phyloP scores from a whole-genome alignment of 2,329 filamentous ascomycete species.

The Phyllachora maydis region DNA sequence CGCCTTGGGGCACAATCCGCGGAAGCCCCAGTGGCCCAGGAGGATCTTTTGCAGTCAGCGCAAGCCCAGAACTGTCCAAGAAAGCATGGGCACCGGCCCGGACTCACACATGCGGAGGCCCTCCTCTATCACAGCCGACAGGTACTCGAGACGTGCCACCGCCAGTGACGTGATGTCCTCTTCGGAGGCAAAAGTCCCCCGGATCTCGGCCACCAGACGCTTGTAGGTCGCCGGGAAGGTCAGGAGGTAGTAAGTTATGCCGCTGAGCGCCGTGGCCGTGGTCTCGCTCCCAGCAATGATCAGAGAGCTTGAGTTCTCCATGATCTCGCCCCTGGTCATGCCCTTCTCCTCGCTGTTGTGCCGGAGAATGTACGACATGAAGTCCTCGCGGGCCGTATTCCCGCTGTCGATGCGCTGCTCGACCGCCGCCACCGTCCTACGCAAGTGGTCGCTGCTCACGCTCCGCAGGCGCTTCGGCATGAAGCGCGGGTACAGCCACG shows the following conservation, averaged over 20 bases:
- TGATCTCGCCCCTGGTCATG: constrained; percentile 3
- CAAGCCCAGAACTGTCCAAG: neutral
- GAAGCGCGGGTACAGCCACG: too few relatives aligned
- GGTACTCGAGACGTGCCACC: constrained; percentile 8
- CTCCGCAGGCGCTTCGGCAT: too few relatives aligned
- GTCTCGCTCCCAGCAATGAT: constrained; percentile 27
- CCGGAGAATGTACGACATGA: constrained; percentile 1
- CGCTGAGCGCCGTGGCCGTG: constrained; percentile 20
- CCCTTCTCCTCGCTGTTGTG: constrained; percentile 1
- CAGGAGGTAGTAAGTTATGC: constrained; percentile 16
- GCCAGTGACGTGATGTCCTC: constrained; percentile 9
- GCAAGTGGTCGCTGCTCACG: too few relatives aligned
- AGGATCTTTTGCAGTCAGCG: neutral
- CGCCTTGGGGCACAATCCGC: neutral
- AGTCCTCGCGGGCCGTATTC: neutral
- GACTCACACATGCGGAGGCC: constrained; percentile 10
- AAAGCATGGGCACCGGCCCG: constrained; percentile 1
- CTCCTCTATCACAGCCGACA: constrained; percentile 12
- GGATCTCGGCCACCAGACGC: constrained; percentile 17
- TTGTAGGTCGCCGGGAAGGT: constrained; percentile 13
- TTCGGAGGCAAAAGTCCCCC: constrained; percentile 12
- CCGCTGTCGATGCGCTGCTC: neutral
- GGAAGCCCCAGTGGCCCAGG: neutral
- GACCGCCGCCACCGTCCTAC: too few relatives aligned
- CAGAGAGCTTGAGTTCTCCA: constrained; percentile 6